Conservation (phyloP, 208 protist genomes). For the Trypanosoma melophagium region DNA sequence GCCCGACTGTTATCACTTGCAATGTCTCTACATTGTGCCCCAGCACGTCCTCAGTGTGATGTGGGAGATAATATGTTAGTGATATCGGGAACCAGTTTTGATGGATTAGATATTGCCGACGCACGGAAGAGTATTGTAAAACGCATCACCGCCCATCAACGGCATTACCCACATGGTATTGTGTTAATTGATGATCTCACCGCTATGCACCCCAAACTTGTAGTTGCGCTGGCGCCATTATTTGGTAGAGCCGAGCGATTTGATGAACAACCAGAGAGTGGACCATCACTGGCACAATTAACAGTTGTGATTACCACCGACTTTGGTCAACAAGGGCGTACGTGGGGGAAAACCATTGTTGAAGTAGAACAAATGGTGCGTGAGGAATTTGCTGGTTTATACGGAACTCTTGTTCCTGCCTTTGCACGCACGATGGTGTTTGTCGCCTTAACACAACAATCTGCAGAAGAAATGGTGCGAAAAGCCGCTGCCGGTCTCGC, state of each 20-base stretch:
- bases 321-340: conserved; percentile 80
- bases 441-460: conserved; percentile 42
- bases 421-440: conserved; percentile 68
- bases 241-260: conserved; percentile 70
- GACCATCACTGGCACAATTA: conserved; percentile 51
- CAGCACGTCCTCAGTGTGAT: conserved; percentile 40
- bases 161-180: conserved; percentile 70
- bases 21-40: conserved; percentile 39
- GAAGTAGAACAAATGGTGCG: conserved; percentile 71
- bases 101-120: conserved; percentile 32
- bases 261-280: conserved; percentile 49
- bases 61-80: conserved; percentile 63
- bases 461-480: conserved; percentile 57
- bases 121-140: conserved; percentile 36
- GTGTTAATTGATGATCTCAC: conserved; percentile 78
- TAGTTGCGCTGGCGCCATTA: conserved; percentile 55
- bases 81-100: conserved; percentile 64
- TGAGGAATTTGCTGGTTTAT: conserved; percentile 57
- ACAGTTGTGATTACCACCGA: conserved; percentile 80
- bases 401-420: conserved; percentile 62
- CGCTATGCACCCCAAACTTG: conserved; percentile 55
- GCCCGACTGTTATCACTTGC: conserved; percentile 66
- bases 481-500: conserved; percentile 45
- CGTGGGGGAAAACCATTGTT: conserved; percentile 47
- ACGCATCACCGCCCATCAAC: conserved; percentile 45